Conservation (phyloP, 768 basidiomycete genomes). For the Dacryopinax primogenitus region DNA sequence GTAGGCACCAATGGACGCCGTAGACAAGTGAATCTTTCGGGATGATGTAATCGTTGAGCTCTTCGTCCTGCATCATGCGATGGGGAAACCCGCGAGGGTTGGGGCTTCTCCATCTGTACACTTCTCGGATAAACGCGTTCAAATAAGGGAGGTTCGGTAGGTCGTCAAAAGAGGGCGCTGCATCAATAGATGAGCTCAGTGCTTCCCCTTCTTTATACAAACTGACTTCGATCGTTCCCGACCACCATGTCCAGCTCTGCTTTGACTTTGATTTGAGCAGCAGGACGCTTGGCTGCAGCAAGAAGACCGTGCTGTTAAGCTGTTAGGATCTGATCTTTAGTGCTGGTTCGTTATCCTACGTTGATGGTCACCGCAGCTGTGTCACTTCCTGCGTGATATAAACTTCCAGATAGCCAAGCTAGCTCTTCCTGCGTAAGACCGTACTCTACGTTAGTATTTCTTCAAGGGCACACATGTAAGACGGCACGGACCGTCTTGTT, state of each 20-base stretch:
- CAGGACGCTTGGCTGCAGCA: not conserved
- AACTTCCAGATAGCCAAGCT: not conserved
- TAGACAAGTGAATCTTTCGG: constrained; percentile 67
- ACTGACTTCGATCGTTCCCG: not conserved
- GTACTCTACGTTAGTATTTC: not conserved
- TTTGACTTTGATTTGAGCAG: not conserved
- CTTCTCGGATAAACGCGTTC: constrained; percentile 40
- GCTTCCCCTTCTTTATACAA: too few species aligned
- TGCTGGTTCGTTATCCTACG: not conserved
- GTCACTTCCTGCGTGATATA: not conserved
- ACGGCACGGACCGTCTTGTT: not conserved
- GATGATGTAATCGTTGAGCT: constrained; percentile 22
- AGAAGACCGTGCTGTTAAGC: not conserved
- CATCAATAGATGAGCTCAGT: not conserved
- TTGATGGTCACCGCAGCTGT: not conserved
- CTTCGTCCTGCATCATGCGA: not conserved
- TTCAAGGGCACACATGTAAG: not conserved
- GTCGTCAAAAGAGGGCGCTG: not conserved
- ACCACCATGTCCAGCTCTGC: not conserved
- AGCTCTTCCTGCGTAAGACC: not conserved
- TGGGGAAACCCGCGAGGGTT: not conserved
- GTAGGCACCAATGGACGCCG: constrained; percentile 80
- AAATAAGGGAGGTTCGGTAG: constrained; percentile 42
- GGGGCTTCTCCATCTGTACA: not conserved
- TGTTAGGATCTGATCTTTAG: not conserved